Percentiles rank a stretch among this genome's conserved stretches.
phyloP scores from a whole-genome alignment of 1,284 basidiomycete genomes.

The Ceratobasidium theobromae region DNA sequence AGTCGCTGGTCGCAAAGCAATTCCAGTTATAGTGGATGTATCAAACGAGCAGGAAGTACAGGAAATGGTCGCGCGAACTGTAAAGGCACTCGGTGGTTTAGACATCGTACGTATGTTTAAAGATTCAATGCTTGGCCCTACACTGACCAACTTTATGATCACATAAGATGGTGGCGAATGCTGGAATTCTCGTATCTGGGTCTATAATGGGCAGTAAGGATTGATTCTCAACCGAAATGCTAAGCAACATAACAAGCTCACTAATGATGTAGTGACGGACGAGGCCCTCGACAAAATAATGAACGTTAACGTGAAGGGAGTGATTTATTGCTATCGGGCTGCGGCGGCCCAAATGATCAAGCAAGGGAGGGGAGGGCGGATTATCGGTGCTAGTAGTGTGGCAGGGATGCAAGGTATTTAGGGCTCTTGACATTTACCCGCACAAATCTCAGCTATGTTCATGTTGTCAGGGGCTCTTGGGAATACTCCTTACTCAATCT shows the following conservation, averaged over 20 bases:
- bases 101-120: conserved; percentile 10
- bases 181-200: too few species aligned
- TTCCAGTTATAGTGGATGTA: conserved; percentile 36
- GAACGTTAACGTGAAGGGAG: conserved; percentile 44
- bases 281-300: conserved; percentile 41
- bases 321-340: conserved; percentile 46
- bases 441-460: too few species aligned
- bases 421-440: background rate
- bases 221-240: background rate
- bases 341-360: conserved; percentile 45
- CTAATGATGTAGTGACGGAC: conserved; percentile 36
- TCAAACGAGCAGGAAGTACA: conserved; percentile 37
- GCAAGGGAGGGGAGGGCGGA: conserved; percentile 46
- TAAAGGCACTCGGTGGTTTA: conserved; percentile 35
- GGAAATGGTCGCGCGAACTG: conserved; percentile 34
- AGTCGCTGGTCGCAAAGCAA: conserved; percentile 27
- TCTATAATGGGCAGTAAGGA: conserved; percentile 33
- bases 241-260: background rate
- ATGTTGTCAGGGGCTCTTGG: background rate
- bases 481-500: conserved; percentile 33
- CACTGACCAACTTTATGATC: background rate
- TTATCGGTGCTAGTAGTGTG: conserved; percentile 41
- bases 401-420: background rate
- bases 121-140: conserved; percentile 28
- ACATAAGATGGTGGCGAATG: conserved; percentile 40